Conservation (phyloP, 129 eudicot species). For the Flaveria sonorensis region DNA sequence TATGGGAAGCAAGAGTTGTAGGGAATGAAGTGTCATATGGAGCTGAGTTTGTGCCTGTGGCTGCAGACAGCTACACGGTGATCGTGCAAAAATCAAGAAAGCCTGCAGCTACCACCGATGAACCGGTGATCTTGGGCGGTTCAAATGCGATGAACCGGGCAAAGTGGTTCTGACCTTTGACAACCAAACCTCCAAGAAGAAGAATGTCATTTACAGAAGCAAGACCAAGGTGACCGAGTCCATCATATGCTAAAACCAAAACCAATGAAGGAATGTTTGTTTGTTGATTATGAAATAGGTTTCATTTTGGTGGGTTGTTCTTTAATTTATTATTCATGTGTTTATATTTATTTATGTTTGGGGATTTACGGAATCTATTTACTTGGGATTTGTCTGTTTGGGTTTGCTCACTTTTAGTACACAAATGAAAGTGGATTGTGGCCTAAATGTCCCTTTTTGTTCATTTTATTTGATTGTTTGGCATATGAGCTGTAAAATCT, state of each 20-base stretch:
- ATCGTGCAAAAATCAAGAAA: slow-evolving; percentile 69
- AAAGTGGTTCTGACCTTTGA: slow-evolving; percentile 79
- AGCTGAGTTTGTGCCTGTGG: slow-evolving; percentile 74
- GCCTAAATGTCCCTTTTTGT: slow-evolving; percentile 32
- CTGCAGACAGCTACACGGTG: slow-evolving; percentile 70
- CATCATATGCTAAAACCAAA: slow-evolving; percentile 14
- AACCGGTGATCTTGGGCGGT: slow-evolving; percentile 58
- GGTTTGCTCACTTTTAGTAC: slow-evolving; percentile 27
- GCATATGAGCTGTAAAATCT: slow-evolving; percentile 29
- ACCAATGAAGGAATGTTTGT: slow-evolving; percentile 14
- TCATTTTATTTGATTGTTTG: slow-evolving; percentile 22
- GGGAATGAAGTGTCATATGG: slow-evolving; percentile 75
- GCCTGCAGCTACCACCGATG: slow-evolving; percentile 52
- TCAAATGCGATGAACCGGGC: slow-evolving; percentile 72
- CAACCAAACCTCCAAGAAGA: slow-evolving; percentile 85
- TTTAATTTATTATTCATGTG: slow-evolving; percentile 40
- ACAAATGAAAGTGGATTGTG: slow-evolving; percentile 31
- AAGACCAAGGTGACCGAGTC: slow-evolving; percentile 51
- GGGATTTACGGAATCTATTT: slow-evolving; percentile 39
- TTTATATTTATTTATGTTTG: slow-evolving; percentile 33
- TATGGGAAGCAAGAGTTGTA: slow-evolving; percentile 76
- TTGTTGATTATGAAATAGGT: slow-evolving; percentile 23
- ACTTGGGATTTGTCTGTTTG: slow-evolving; percentile 39
- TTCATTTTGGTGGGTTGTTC: slow-evolving; percentile 38
- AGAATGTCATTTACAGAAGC: slow-evolving; percentile 88